A percentile compares a stretch with the other conserved stretches of the same genome.
Evolutionary conservation across 148 eudicot genomes (phyloP).

Genomic region (Arctostaphylos glauca): DNA sequence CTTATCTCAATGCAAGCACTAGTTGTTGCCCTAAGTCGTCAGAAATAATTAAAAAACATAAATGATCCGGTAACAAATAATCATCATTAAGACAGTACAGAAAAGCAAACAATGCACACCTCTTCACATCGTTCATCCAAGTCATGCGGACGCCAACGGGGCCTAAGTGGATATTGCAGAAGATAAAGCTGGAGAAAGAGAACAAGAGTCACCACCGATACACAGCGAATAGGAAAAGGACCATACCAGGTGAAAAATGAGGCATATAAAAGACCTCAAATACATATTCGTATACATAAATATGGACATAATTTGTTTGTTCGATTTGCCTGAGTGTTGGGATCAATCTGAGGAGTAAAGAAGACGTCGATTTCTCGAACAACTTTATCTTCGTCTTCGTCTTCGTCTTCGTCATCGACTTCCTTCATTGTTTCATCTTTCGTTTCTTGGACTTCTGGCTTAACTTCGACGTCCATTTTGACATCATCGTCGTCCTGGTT

Average conservation of each 20-base stretch:
- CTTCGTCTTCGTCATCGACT: conserved; percentile 23
- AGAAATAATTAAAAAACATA: neutral
- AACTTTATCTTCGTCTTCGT: conserved; percentile 48
- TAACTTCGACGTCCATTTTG: conserved; percentile 27
- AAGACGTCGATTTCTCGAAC: conserved; percentile 59
- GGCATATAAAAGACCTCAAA: neutral
- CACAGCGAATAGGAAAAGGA: neutral
- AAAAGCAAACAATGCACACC: conserved; percentile 35
- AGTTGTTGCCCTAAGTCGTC: neutral
- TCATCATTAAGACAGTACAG: neutral
- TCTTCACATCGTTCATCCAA: conserved; percentile 67
- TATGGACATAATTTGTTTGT: neutral
- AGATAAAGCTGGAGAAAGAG: conserved; percentile 55
- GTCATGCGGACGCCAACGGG: conserved; percentile 88
- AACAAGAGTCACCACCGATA: conserved; percentile 32
- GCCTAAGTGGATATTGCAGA: conserved; percentile 80
- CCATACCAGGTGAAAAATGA: neutral
- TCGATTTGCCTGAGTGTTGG: conserved; percentile 26
- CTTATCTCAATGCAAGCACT: neutral
- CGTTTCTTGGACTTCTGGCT: conserved; percentile 17
- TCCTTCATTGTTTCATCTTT: conserved; percentile 26
- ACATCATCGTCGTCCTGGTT: conserved; percentile 10
- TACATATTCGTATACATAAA: neutral
- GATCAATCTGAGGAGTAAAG: conserved; percentile 32
- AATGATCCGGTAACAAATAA: neutral